These are phyloP conservation scores for Globisporangium cederbergense DNA, from an alignment of 352 stramenopile species.

Conservation along the genomic window DNA sequence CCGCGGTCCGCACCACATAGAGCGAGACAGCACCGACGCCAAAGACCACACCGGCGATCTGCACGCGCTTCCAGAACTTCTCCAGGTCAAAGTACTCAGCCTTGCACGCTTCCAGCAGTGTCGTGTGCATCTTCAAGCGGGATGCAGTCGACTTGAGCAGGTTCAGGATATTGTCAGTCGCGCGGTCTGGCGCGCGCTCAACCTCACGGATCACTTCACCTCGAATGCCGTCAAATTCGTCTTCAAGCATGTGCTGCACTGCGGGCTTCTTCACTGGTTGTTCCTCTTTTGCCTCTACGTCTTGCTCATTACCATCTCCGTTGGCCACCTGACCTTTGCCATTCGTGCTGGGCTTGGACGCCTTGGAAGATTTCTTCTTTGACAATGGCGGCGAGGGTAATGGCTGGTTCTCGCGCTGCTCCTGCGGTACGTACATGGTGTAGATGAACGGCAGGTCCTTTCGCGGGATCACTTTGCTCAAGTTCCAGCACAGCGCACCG, in stretches of 20 bases:
- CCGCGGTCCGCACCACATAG: conserved; percentile 76
- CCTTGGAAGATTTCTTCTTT: conserved; percentile 14
- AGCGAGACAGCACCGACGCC: conserved; percentile 63
- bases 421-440: conserved; percentile 84
- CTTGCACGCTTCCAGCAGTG: conserved; percentile 68
- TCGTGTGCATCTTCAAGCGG: conserved; percentile 84
- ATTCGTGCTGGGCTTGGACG: neutral
- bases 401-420: conserved; percentile 33
- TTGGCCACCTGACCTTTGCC: conserved; percentile 16
- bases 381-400: neutral
- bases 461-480: conserved; percentile 84
- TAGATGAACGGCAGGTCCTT: conserved; percentile 89
- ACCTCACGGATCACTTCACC: conserved; percentile 84
- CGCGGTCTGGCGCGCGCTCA: conserved; percentile 71
- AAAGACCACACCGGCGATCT: conserved; percentile 55
- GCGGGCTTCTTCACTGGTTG: conserved; percentile 19
- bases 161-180: conserved; percentile 82
- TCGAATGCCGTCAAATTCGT: conserved; percentile 84
- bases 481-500: conserved; percentile 84
- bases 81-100: conserved; percentile 73
- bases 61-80: conserved; percentile 71
- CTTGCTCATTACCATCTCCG: conserved; percentile 8
- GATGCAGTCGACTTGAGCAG: conserved; percentile 76
- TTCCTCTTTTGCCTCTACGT: neutral
- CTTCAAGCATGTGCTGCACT: conserved; percentile 77